Conservation (phyloP, 2,329 filamentous ascomycete genomes). For the Berkeleyomyces rouxiae region DNA sequence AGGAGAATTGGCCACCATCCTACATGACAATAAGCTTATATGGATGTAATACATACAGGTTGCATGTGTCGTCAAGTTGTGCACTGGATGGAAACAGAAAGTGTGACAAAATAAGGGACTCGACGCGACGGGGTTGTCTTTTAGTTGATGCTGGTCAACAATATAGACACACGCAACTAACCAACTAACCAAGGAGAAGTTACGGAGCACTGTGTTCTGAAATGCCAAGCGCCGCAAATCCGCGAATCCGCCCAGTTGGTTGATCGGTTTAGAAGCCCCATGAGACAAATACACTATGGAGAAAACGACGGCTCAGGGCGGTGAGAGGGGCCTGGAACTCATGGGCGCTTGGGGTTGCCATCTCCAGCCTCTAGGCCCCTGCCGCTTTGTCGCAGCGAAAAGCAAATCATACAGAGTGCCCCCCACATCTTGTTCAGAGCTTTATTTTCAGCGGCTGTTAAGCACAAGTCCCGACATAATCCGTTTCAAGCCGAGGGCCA, state of each 20-base stretch:
- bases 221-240: constrained; percentile 1
- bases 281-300: not conserved
- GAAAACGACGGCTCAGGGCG: not conserved
- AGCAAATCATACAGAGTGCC: not conserved
- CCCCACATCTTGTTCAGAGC: not conserved
- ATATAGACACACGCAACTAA: not conserved
- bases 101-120: not conserved
- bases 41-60: too few relatives aligned
- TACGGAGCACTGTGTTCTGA: not conserved
- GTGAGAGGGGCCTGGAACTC: not conserved
- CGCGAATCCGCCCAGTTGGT: not conserved
- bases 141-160: not conserved
- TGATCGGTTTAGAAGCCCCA: not conserved
- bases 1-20: too few relatives aligned
- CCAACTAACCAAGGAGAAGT: not conserved
- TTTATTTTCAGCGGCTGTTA: not conserved
- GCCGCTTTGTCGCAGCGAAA: not conserved
- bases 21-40: not conserved
- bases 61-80: too few relatives aligned
- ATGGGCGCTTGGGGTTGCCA: not conserved
- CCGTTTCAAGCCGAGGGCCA: not conserved
- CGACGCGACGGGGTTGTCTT: not conserved
- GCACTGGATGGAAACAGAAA: not conserved
- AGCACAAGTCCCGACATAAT: not conserved
- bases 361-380: not conserved